Percentiles rank a stretch among this genome's conserved stretches.
phyloP scores from a whole-genome alignment of 495 filamentous ascomycete species.

The Opeltia flavorubescens region DNA sequence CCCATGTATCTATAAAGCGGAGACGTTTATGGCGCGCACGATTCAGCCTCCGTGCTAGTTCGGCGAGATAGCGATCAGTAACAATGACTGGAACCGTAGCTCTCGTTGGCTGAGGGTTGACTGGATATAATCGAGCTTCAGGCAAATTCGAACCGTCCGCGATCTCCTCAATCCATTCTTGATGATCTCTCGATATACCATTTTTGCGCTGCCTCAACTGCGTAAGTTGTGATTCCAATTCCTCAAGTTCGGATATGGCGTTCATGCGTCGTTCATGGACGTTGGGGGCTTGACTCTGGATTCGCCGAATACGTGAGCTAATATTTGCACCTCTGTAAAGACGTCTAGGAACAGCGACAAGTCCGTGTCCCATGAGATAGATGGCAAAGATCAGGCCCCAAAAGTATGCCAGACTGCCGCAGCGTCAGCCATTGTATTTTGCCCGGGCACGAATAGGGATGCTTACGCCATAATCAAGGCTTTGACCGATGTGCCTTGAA shows the following conservation, averaged over 20 bases:
- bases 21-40: slow-evolving; percentile 70
- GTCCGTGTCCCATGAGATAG: slow-evolving; percentile 91
- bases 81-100: slow-evolving; percentile 58
- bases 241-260: slow-evolving; percentile 64
- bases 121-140: slow-evolving; percentile 40
- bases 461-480: slow-evolving; percentile 65
- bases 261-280: slow-evolving; percentile 81
- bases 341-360: slow-evolving; percentile 77
- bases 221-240: slow-evolving; percentile 62
- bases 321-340: slow-evolving; percentile 64
- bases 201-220: slow-evolving; percentile 69
- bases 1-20: slow-evolving; percentile 77
- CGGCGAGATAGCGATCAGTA: slow-evolving; percentile 84
- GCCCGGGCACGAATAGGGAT: background rate
- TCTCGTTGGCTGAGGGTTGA: slow-evolving; percentile 23
- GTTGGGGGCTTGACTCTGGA: slow-evolving; percentile 67
- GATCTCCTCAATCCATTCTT: slow-evolving; percentile 91
- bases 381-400: slow-evolving; percentile 87
- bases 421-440: background rate
- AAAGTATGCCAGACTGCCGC: slow-evolving; percentile 55
- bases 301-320: slow-evolving; percentile 50
- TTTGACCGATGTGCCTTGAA: slow-evolving; percentile 52
- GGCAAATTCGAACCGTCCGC: slow-evolving; percentile 57
- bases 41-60: slow-evolving; percentile 66
- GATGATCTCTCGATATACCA: slow-evolving; percentile 65